Conservation (phyloP, 2,329 filamentous ascomycete genomes). For the Coleophoma eucalyptorum region DNA sequence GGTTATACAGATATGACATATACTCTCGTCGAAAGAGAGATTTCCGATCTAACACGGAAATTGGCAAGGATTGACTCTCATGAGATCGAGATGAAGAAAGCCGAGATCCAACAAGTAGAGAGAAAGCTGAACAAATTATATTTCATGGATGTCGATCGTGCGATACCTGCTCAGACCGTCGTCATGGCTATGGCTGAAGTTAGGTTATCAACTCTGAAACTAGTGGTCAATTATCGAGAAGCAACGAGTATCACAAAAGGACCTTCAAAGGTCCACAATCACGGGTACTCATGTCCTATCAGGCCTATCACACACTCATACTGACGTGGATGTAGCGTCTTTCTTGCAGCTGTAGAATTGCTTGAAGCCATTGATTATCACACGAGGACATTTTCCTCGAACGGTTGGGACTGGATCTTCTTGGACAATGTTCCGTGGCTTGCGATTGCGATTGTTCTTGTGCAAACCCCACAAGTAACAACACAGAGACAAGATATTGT, state of each 20-base stretch:
- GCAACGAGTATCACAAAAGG: neutral
- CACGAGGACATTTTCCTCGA: constrained; percentile 4
- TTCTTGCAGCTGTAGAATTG: constrained; percentile 9
- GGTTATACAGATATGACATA: constrained; percentile 15
- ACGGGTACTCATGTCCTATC: constrained; percentile 3
- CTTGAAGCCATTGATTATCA: constrained; percentile 15
- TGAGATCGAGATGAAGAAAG: constrained; percentile 6
- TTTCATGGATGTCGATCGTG: constrained; percentile 4
- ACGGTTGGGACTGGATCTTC: constrained; percentile 15
- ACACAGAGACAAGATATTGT: constrained; percentile 4
- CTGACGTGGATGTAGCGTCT: constrained; percentile 1
- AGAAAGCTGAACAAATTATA: constrained; percentile 8
- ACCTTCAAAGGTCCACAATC: neutral
- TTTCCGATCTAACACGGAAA: constrained; percentile 7
- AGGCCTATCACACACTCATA: neutral
- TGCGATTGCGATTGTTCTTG: constrained; percentile 12
- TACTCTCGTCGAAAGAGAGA: constrained; percentile 9
- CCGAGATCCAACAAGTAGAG: constrained; percentile 4
- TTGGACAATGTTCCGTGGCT: constrained; percentile 13
- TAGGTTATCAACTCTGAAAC: constrained; percentile 6
- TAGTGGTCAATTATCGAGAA: constrained; percentile 7
- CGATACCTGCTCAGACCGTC: constrained; percentile 6
- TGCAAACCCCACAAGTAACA: constrained; percentile 4
- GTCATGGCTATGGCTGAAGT: constrained; percentile 12
- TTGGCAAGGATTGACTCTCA: constrained; percentile 3